Conservation (phyloP, 1,139 yeast genomes). For the Lizanozyma gosingica region DNA sequence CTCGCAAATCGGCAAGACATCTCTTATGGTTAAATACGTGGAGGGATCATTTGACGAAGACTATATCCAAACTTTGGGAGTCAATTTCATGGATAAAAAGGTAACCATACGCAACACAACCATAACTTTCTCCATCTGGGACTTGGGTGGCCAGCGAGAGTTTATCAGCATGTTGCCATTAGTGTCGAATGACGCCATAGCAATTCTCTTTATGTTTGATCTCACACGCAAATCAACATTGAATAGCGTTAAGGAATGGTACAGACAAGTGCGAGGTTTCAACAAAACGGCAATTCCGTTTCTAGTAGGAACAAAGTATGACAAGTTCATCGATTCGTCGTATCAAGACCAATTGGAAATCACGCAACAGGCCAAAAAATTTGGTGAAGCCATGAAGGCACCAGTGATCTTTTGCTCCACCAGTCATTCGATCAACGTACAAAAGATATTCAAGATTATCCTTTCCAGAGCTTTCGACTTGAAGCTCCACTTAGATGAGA, state of each 20-base stretch:
- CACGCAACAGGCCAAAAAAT: slow-evolving; percentile 76
- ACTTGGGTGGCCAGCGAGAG: slow-evolving; percentile 93
- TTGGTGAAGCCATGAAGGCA: slow-evolving; percentile 87
- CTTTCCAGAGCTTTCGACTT: slow-evolving; percentile 89
- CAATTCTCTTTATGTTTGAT: slow-evolving; percentile 87
- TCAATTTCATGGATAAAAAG: slow-evolving; percentile 88
- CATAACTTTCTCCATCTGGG: slow-evolving; percentile 92
- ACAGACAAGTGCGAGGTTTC: slow-evolving; percentile 84
- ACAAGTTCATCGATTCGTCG: slow-evolving; percentile 72
- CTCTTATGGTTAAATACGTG: slow-evolving; percentile 93
- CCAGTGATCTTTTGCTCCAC: slow-evolving; percentile 89
- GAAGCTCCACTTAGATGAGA: slow-evolving; percentile 76
- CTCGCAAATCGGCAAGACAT: slow-evolving; percentile 96
- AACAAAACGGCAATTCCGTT: slow-evolving; percentile 91
- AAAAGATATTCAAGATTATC: slow-evolving; percentile 87
- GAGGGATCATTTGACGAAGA: slow-evolving; percentile 91
- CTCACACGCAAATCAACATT: slow-evolving; percentile 80
- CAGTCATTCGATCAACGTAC: slow-evolving; percentile 86
- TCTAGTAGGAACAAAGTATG: slow-evolving; percentile 90
- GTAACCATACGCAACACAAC: slow-evolving; percentile 82
- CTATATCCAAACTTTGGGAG: slow-evolving; percentile 90
- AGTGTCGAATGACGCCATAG: slow-evolving; percentile 91
- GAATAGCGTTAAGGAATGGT: slow-evolving; percentile 90
- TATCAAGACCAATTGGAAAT: slow-evolving; percentile 78
- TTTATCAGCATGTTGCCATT: slow-evolving; percentile 94